These are phyloP conservation scores for Hirsutella thompsonii DNA, from an alignment of 2,329 filamentous ascomycete genomes.

Conservation along the genomic window DNA sequence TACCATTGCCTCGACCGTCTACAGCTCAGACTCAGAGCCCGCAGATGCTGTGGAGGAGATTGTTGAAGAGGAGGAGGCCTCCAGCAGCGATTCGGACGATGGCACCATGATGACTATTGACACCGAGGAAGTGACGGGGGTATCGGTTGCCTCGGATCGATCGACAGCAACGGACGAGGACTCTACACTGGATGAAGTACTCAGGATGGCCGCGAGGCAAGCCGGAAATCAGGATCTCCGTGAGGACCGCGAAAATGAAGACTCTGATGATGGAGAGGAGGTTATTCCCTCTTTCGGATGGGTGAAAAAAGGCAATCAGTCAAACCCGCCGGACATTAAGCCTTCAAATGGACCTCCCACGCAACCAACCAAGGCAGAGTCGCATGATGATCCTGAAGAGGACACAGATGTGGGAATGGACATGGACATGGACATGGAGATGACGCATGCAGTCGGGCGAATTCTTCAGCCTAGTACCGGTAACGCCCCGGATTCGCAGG, in stretches of 20 bases:
- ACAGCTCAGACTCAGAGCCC: constrained; percentile 53
- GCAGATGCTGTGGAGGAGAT: constrained; percentile 42
- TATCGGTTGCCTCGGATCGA: constrained; percentile 49
- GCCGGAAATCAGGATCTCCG: constrained; percentile 58
- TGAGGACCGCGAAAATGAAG: constrained; percentile 40
- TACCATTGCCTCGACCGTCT: constrained; percentile 64
- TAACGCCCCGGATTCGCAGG: constrained; percentile 29
- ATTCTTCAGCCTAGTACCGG: constrained; percentile 34
- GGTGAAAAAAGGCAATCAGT: constrained; percentile 41
- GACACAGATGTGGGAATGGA: constrained; percentile 21
- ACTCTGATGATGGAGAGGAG: constrained; percentile 47
- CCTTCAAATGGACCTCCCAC: constrained; percentile 25
- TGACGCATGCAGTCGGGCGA: constrained; percentile 41
- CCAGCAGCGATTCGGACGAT: constrained; percentile 52
- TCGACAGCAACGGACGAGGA: constrained; percentile 49
- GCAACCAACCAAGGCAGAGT: constrained; percentile 14
- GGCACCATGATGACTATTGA: constrained; percentile 76
- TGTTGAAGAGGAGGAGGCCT: constrained; percentile 34
- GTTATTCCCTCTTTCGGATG: constrained; percentile 67
- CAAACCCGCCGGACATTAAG: constrained; percentile 12
- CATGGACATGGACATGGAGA: constrained; percentile 34
- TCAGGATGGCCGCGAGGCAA: constrained; percentile 60
- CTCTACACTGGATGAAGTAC: constrained; percentile 61
- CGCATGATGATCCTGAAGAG: constrained; percentile 10
- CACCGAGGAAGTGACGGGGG: constrained; percentile 61